Conservation (phyloP, 495 filamentous ascomycete genomes). For the Neurospora tetrasperma region DNA sequence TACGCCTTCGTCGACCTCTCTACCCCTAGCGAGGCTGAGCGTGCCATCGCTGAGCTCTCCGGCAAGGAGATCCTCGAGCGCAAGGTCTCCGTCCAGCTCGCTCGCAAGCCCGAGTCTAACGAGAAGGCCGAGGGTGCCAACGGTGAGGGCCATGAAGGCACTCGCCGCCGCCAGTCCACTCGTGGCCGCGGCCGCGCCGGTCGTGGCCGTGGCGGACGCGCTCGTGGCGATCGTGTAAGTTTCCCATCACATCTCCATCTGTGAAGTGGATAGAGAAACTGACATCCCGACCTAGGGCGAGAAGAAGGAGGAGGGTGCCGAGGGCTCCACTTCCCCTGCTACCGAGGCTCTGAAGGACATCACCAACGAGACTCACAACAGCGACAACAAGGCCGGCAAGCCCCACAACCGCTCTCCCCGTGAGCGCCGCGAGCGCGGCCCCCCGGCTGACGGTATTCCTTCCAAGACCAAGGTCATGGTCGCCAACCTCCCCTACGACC, state of each 20-base stretch:
- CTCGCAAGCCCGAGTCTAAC: conserved; percentile 87
- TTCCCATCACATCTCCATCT: conserved; percentile 1
- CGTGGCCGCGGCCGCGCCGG: conserved; percentile 62
- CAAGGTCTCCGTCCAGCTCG: conserved; percentile 97
- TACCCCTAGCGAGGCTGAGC: conserved; percentile 85
- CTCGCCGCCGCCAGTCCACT: conserved; percentile 69
- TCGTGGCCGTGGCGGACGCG: conserved; percentile 58
- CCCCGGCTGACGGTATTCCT: conserved; percentile 93
- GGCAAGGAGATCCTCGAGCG: conserved; percentile 94
- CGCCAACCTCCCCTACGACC: conserved; percentile 94
- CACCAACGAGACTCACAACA: conserved; percentile 39
- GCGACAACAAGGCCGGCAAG: conserved; percentile 41
- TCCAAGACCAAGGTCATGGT: conserved; percentile 99
- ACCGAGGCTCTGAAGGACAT: conserved; percentile 42
- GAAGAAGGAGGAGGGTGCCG: conserved; percentile 41
- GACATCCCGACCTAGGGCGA: conserved; percentile 25
- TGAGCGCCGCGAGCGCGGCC: conserved; percentile 75
- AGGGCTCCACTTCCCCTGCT: conserved; percentile 33
- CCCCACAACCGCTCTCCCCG: conserved; percentile 34
- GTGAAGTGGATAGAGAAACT: conserved; percentile 4
- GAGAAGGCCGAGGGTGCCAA: conserved; percentile 62
- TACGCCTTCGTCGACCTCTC: conserved; percentile 98
- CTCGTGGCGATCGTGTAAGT: conserved; percentile 59
- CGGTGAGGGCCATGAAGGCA: conserved; percentile 60
- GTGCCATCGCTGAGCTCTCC: conserved; percentile 86